A percentile compares a stretch with the other conserved stretches of the same genome.
phyloP scores from a whole-genome alignment of 1,284 basidiomycete species.

The Taiwanofungus camphoratus region DNA sequence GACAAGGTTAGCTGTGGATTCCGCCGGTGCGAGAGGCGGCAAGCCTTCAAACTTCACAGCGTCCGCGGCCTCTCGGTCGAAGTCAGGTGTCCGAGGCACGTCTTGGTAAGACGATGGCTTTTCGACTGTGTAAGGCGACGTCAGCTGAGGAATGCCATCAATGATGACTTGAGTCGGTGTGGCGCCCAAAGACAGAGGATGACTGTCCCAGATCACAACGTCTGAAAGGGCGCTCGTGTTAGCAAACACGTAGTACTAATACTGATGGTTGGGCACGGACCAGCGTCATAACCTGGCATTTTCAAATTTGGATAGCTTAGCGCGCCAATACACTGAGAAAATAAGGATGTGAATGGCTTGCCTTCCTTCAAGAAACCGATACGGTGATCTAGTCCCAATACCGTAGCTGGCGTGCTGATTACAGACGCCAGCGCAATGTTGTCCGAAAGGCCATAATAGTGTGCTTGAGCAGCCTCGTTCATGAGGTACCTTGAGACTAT shows the following conservation, averaged over 20 bases:
- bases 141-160: constrained; percentile 62
- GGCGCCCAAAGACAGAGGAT: constrained; percentile 70
- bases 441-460: constrained; percentile 64
- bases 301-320: no score
- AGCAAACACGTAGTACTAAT: not conserved
- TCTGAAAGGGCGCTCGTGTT: constrained; percentile 29
- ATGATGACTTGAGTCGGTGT: constrained; percentile 73
- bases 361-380: constrained; percentile 71
- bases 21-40: constrained; percentile 47
- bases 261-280: constrained; percentile 22
- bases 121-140: constrained; percentile 32
- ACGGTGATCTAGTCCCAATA: constrained; percentile 77
- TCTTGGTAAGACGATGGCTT: constrained; percentile 47
- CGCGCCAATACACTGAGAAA: not conserved
- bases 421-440: constrained; percentile 68
- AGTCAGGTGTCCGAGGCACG: constrained; percentile 52
- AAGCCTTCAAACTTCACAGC: constrained; percentile 62
- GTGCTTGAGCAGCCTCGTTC: constrained; percentile 84
- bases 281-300: constrained; percentile 42
- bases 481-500: constrained; percentile 76
- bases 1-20: constrained; percentile 33
- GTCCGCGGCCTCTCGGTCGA: constrained; percentile 45
- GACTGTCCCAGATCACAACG: constrained; percentile 66
- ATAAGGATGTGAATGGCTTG: no score
- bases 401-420: constrained; percentile 72